These are phyloP conservation scores for Chlamydomonas sphaeroides DNA, from an alignment of 139 green algal species.

Conservation along the genomic window DNA sequence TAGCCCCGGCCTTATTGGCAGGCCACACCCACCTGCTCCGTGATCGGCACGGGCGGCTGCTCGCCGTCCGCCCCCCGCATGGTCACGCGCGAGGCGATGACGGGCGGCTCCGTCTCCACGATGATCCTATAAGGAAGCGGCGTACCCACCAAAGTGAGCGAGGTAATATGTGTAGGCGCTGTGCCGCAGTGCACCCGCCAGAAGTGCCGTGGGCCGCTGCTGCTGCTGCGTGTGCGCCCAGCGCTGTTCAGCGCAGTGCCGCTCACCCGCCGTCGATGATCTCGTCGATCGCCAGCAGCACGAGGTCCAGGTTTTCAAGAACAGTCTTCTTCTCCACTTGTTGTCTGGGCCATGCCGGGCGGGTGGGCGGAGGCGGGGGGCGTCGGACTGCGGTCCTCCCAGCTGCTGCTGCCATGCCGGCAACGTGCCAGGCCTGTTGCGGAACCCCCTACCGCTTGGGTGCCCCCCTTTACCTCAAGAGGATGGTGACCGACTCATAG, in stretches of 20 bases:
- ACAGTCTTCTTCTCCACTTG: slow-evolving; percentile 99
- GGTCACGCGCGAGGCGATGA: slow-evolving; percentile 91
- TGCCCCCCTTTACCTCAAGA: slow-evolving; percentile 64
- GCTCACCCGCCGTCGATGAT: slow-evolving; percentile 92
- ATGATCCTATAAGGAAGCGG: slow-evolving; percentile 82
- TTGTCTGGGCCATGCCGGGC: slow-evolving; percentile 64
- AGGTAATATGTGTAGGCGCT: no score
- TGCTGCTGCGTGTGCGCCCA: no score
- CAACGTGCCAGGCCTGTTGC: no score
- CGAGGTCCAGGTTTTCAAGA: slow-evolving; percentile 98
- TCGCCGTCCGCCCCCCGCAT: slow-evolving; percentile 92
- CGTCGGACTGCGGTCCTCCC: no score
- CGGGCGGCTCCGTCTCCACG: slow-evolving; percentile 92
- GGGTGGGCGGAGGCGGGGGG: no score
- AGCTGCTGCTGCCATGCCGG: no score
- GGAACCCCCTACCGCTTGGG: no score
- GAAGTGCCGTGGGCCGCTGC: no score
- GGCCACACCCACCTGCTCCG: slow-evolving; percentile 74
- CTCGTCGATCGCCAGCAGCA: slow-evolving; percentile 97
- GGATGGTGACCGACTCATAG: slow-evolving; percentile 86
- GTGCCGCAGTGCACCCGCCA: no score
- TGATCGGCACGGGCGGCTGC: slow-evolving; percentile 61
- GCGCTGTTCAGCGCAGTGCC: no score
- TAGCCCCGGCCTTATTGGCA: background rate
- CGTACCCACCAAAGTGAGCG: no score